Percentiles rank a stretch among this genome's conserved stretches.
Evolutionary conservation across 2,329 filamentous ascomycete genomes (phyloP).

Genomic region (Colletotrichum cordylinicola): DNA sequence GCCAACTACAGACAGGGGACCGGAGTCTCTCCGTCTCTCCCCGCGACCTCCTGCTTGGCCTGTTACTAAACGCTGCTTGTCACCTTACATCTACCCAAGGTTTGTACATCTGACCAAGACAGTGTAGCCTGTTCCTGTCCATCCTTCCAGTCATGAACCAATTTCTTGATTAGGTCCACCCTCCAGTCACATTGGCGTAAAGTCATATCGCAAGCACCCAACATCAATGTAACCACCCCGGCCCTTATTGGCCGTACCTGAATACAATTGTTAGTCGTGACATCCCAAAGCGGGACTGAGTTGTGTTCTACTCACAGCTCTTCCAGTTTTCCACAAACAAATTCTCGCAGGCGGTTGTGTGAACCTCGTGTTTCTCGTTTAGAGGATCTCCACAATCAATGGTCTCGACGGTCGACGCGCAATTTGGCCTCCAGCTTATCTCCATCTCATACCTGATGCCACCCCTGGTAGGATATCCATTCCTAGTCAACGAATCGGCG

Average conservation of each 20-base stretch:
- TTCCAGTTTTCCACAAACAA: background rate
- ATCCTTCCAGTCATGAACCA: accelerated
- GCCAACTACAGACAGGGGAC: too few species aligned
- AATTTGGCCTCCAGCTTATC: background rate
- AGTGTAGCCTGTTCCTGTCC: accelerated
- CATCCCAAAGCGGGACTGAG: accelerated
- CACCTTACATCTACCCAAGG: accelerated
- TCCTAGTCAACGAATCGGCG: too few species aligned
- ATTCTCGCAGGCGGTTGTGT: background rate
- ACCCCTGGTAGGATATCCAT: too few species aligned
- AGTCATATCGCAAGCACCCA: background rate
- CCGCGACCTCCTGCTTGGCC: too few species aligned
- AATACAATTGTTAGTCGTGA: accelerated
- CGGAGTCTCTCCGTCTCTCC: too few species aligned
- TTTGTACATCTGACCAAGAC: background rate
- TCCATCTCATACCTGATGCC: too few species aligned
- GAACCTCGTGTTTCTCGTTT: background rate
- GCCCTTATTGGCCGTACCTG: accelerated
- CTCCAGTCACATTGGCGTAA: background rate
- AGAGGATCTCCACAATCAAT: background rate
- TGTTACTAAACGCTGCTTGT: accelerated
- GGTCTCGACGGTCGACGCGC: background rate
- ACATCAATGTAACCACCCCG: background rate
- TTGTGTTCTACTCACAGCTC: background rate
- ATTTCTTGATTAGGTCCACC: accelerated